Base-by-base conservation (phyloP, 2,329 filamentous ascomycete species). In the Pseudocercospora fuligena region DNA sequence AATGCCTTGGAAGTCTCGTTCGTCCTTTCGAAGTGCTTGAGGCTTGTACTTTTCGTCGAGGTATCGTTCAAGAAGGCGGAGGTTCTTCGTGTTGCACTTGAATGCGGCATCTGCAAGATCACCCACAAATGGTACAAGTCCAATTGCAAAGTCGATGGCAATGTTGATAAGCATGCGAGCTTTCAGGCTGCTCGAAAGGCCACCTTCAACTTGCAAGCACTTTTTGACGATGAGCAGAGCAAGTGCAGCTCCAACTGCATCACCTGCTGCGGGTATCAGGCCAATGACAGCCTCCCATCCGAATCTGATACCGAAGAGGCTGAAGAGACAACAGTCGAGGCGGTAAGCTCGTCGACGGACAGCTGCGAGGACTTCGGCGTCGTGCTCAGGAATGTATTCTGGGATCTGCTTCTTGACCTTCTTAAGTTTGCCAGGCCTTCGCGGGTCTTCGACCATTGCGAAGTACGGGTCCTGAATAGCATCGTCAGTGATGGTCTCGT, bases 271-370 rank as follows among this genome's bases (percentile, higher is more conserved):
- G 73, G 95, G 95, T 63, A 98, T 80, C 7, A 98, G 77, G 14
- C 90, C 95, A 73, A 98, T 92, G 65, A 97, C 87, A 73, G 90
- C 91, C 60, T 92, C 88, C 93, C 93, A 97, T 63, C 95, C 95
- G 76, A 98, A 94, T 65, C 90, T 88, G 66, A 97, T 86, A 51
- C 93, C 93, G 70, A 91, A 87, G 76, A 92, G 87, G 75, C 87
- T 93, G 82, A 94, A 96, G 5, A 97, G 86, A 63, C 87, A 88
- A 83, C 93, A 91, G 79, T 98, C 95, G 27, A 97, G 87, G 43
- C 88, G 86, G 80, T 97, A 97, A 36, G 95, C 93, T 66, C 91
- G 87, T 73, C 90, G 87, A 79, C 97, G 94, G 73, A 97, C 92
- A 73, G 90, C 91, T 73, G 91, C 96, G 70, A 98, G 88, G 72